Conservation (phyloP, 495 filamentous ascomycete genomes). For the Viridothelium virens region DNA sequence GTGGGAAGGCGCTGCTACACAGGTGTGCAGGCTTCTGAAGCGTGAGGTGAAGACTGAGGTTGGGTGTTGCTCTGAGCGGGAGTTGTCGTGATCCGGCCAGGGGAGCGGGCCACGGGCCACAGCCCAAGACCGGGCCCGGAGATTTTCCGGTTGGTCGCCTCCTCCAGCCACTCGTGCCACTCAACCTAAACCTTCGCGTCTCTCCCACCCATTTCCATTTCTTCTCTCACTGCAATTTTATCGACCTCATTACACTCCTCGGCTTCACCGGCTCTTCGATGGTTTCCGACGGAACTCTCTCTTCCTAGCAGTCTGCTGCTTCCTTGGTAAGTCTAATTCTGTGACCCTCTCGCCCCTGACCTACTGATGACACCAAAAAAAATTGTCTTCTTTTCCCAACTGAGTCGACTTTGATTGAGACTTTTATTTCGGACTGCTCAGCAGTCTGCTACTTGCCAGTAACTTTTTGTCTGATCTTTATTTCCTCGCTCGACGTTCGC, state of each 20-base stretch:
- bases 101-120: neutral
- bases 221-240: conserved; percentile 3
- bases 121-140: conserved; percentile 2
- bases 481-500: neutral
- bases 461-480: conserved; percentile 68
- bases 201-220: conserved; percentile 18
- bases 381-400: conserved; percentile 84
- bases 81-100: conserved; percentile 11
- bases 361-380: conserved; percentile 72
- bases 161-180: neutral
- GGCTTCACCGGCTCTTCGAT: neutral
- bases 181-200: neutral
- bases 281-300: neutral
- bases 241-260: neutral
- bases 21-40: neutral
- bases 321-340: neutral
- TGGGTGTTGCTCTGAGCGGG: conserved; percentile 6
- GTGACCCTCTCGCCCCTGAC: conserved; percentile 25
- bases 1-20: neutral
- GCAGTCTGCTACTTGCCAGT: conserved; percentile 90
- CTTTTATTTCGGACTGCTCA: conserved; percentile 57
- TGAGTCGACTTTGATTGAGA: conserved; percentile 93
- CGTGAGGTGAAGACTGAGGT: conserved; percentile 9
- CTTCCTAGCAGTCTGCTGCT: neutral
- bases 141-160: conserved; percentile 4